Percentiles rank a stretch among this genome's conserved stretches.
These are phyloP conservation scores for Daldinia sp. DNA, from an alignment of 2,329 filamentous ascomycete genomes.

Conservation along the genomic window DNA sequence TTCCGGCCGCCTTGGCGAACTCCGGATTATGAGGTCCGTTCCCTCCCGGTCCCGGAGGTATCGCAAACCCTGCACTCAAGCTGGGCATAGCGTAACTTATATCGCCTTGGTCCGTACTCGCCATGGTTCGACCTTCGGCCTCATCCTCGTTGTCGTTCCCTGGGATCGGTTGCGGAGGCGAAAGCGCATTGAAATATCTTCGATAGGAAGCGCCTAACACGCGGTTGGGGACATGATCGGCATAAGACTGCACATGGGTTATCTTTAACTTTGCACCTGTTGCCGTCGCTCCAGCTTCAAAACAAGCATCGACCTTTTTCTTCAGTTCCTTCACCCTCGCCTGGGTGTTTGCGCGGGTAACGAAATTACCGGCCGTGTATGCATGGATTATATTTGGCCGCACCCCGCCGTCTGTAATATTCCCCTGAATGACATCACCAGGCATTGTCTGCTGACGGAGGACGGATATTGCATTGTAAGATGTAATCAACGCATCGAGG, in stretches of 20 bases:
- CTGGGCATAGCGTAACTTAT: constrained; percentile 69
- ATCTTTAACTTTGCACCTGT: constrained; percentile 63
- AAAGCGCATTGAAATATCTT: constrained; percentile 59
- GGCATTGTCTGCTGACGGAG: constrained; percentile 69
- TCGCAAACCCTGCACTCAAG: constrained; percentile 64
- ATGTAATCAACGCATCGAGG: constrained; percentile 66
- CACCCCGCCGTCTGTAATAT: constrained; percentile 65
- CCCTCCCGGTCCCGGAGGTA: constrained; percentile 59
- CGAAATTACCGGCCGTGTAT: constrained; percentile 52
- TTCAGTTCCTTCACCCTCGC: constrained; percentile 56
- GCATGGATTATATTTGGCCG: constrained; percentile 69
- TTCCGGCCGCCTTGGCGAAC: constrained; percentile 65
- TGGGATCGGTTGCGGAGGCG: constrained; percentile 52
- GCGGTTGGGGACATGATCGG: constrained; percentile 67
- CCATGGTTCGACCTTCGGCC: constrained; percentile 58
- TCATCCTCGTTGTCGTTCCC: constrained; percentile 57
- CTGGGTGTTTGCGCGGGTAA: constrained; percentile 51
- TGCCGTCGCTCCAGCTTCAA: constrained; percentile 60
- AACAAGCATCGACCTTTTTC: constrained; percentile 59
- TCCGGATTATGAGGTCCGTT: constrained; percentile 65
- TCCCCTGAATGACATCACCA: constrained; percentile 62
- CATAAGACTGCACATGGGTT: constrained; percentile 59
- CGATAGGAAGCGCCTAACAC: constrained; percentile 61
- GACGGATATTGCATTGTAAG: constrained; percentile 62
- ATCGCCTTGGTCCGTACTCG: constrained; percentile 71